These are phyloP conservation scores for Didymella pomorum DNA, from an alignment of 2,329 filamentous ascomycete species.

Conservation along the genomic window DNA sequence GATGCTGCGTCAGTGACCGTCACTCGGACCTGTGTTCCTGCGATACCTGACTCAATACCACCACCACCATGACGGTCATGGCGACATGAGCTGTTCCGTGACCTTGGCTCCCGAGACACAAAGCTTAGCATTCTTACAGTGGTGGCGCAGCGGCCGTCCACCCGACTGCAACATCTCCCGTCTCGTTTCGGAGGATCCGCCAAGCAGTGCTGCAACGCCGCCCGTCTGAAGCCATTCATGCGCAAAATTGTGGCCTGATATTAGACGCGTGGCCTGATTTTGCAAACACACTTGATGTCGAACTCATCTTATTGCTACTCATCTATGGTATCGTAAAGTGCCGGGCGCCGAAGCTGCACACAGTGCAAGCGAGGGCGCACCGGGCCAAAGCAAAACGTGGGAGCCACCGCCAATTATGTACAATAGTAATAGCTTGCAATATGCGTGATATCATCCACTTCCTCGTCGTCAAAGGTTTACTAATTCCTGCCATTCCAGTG, in stretches of 20 bases:
- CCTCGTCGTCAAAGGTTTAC: neutral
- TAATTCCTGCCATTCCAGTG: neutral
- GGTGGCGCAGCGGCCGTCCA: conserved; percentile 5
- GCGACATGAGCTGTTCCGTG: neutral
- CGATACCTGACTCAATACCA: neutral
- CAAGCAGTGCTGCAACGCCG: conserved; percentile 1
- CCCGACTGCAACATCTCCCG: neutral
- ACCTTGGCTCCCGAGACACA: conserved; percentile 15
- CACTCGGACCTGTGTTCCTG: neutral
- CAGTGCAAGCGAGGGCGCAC: conserved; percentile 7
- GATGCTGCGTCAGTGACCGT: neutral
- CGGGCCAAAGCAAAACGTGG: neutral
- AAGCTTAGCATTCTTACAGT: conserved; percentile 10
- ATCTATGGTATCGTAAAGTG: conserved; percentile 19
- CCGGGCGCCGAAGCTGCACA: conserved; percentile 4
- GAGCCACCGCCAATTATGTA: conserved; percentile 15
- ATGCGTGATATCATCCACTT: conserved; percentile 9
- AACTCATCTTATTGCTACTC: neutral
- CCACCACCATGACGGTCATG: neutral
- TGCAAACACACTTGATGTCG: neutral
- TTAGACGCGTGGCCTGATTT: neutral
- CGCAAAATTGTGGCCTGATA: conserved; percentile 5
- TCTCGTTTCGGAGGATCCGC: conserved; percentile 5
- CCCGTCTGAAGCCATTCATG: conserved; percentile 9
- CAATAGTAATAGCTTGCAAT: conserved; percentile 13